phyloP scores from a whole-genome alignment of 1,284 basidiomycete genomes.

The Leccinum pallidistipes region DNA sequence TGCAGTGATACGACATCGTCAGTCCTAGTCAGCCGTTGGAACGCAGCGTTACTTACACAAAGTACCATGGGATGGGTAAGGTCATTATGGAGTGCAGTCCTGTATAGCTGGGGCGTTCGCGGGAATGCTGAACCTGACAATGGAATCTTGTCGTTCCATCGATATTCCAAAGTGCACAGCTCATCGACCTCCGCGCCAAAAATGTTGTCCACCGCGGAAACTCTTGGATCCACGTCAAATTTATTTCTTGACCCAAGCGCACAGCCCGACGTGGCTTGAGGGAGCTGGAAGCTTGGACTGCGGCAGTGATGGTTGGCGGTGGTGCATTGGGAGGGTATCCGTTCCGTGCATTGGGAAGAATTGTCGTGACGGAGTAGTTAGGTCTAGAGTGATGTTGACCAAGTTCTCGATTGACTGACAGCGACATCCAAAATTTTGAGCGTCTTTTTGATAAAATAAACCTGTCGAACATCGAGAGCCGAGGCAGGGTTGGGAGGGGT shows the following conservation, averaged over 20 bases:
- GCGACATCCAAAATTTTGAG: neutral
- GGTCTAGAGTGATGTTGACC: neutral
- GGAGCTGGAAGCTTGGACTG: neutral
- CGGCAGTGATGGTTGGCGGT: neutral
- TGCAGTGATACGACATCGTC: slow-evolving; percentile 20
- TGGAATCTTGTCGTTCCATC: neutral
- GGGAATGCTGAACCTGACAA: neutral
- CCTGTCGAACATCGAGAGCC: neutral
- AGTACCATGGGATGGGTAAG: slow-evolving; percentile 23
- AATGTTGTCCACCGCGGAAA: neutral
- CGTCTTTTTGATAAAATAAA: neutral
- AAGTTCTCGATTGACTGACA: neutral
- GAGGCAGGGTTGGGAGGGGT: neutral
- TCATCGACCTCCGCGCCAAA: neutral
- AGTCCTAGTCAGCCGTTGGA: neutral
- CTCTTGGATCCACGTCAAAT: neutral
- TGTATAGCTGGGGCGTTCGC: slow-evolving; percentile 18
- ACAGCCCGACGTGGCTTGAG: neutral
- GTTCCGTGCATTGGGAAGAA: neutral
- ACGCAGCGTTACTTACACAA: neutral
- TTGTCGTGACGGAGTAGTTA: neutral
- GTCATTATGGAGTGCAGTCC: slow-evolving; percentile 16
- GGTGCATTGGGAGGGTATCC: neutral
- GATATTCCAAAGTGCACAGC: neutral
- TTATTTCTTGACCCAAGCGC: neutral